Evolutionary conservation across 2,329 filamentous ascomycete genomes (phyloP).

Genomic region (Hypocrella siamensis): DNA sequence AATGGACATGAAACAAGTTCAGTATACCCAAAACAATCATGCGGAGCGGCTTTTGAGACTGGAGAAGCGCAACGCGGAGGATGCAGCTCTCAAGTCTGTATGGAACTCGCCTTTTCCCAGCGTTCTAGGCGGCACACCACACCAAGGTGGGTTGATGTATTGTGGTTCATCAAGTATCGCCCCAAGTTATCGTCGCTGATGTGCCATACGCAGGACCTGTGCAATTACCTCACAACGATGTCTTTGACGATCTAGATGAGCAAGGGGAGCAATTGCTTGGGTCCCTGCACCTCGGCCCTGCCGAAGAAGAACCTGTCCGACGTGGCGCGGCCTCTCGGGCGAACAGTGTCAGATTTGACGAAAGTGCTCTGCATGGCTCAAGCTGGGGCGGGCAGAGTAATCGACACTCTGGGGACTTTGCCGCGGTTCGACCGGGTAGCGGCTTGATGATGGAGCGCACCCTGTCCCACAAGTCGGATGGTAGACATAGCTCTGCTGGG

Average conservation of each 20-base stretch:
- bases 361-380: conserved; percentile 79
- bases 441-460: conserved; percentile 83
- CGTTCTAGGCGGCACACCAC: conserved; percentile 64
- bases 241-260: conserved; percentile 83
- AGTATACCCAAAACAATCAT: conserved; percentile 46
- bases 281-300: conserved; percentile 63
- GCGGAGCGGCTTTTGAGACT: conserved; percentile 44
- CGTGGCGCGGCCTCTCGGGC: conserved; percentile 80
- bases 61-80: conserved; percentile 52
- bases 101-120: conserved; percentile 94
- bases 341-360: conserved; percentile 95
- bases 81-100: conserved; percentile 62
- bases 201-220: conserved; percentile 46
- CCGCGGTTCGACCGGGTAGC: conserved; percentile 60
- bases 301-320: conserved; percentile 72
- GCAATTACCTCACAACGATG: conserved; percentile 64
- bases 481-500: conserved; percentile 83
- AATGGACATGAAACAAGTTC: conserved; percentile 55
- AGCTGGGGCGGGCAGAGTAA: conserved; percentile 67
- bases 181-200: conserved; percentile 1
- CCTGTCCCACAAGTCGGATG: conserved; percentile 89
- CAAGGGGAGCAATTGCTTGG: conserved; percentile 66
- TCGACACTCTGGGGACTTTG: conserved; percentile 71
- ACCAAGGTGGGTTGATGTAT: conserved; percentile 59
- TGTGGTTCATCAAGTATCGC: conserved; percentile 1